Conservation (phyloP, 768 basidiomycete genomes). For the Krasilnikovozyma curviuscula region DNA sequence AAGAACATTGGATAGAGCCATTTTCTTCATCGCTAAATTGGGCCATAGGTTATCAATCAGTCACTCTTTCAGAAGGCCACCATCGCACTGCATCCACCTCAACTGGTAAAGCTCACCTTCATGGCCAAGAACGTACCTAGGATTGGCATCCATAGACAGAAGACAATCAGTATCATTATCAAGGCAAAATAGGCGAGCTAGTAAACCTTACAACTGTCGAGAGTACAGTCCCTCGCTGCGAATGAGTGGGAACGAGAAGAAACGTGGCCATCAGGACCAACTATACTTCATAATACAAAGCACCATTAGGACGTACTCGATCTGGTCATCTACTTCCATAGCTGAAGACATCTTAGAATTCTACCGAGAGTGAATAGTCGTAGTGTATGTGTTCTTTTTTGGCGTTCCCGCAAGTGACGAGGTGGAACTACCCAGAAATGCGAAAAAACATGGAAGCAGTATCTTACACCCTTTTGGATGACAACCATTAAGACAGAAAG, state of each 20-base stretch:
- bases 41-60: not conserved
- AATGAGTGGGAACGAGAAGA: no score
- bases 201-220: conserved; percentile 55
- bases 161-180: conserved; percentile 13
- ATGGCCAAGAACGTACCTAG: conserved; percentile 87
- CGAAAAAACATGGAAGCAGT: no score
- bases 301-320: conserved; percentile 33
- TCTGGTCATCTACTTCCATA: conserved; percentile 25
- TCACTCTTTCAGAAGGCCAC: not conserved
- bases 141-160: no score
- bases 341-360: conserved; percentile 11
- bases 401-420: no score
- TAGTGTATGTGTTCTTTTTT: no score
- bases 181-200: not conserved
- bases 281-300: no score
- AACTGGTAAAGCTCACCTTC: conserved; percentile 42
- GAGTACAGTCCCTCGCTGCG: conserved; percentile 71
- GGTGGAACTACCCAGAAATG: no score
- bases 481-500: no score
- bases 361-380: no score
- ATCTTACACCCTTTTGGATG: no score
- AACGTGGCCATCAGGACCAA: no score
- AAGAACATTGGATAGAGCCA: conserved; percentile 89
- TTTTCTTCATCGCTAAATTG: conserved; percentile 79
- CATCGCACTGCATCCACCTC: not conserved